Percentiles rank a stretch among this genome's conserved stretches.
phyloP scores from a whole-genome alignment of 495 filamentous ascomycete genomes.

The Cladorrhinum samala region DNA sequence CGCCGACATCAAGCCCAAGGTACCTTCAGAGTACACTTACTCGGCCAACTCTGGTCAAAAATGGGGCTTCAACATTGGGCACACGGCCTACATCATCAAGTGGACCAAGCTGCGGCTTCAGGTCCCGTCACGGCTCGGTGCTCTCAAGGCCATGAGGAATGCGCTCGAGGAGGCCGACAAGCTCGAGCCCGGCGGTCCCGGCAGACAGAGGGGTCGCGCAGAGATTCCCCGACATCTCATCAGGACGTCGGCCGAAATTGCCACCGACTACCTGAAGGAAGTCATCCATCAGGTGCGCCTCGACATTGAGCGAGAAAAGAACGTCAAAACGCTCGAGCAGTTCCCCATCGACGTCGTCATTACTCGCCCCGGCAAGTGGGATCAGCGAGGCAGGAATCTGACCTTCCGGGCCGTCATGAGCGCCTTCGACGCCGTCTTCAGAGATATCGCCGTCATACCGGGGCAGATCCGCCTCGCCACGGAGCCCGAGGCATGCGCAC shows the following conservation, averaged over 20 bases:
- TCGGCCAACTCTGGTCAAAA: not conserved
- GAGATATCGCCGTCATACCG: not conserved
- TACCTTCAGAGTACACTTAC: conserved; percentile 11
- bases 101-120: conserved; percentile 10
- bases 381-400: not conserved
- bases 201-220: not conserved
- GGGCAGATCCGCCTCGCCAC: not conserved
- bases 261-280: not conserved
- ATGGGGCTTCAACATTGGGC: conserved; percentile 10
- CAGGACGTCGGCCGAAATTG: not conserved
- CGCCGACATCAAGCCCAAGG: conserved; percentile 1
- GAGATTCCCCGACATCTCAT: conserved; percentile 9
- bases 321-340: not conserved
- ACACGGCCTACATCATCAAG: conserved; percentile 1
- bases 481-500: conserved; percentile 17
- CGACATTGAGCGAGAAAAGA: not conserved
- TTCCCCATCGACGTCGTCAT: conserved; percentile 7
- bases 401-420: conserved; percentile 6
- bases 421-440: not conserved
- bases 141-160: not conserved
- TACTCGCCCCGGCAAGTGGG: conserved; percentile 2
- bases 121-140: not conserved
- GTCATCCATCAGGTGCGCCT: not conserved
- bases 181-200: not conserved
- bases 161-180: not conserved